Base-by-base conservation (phyloP, 805 yeast genomes). In the Hanseniaspora osmophila region DNA sequence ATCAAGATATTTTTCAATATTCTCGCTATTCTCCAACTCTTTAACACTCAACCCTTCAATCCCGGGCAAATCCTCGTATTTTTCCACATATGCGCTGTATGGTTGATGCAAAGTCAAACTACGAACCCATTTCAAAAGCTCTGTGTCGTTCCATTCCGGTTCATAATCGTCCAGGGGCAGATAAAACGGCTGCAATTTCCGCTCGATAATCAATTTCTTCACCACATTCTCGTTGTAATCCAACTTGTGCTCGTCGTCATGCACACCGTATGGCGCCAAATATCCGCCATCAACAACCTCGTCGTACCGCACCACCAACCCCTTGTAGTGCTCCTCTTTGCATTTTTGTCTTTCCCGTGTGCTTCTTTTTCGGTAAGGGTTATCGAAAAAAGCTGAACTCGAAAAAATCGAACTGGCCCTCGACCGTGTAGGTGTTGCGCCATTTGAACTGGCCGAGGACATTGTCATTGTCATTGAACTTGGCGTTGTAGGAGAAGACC, bases 271-370 rank as follows among this genome's bases (percentile, higher is more conserved):
- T 0, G 97, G 96, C 1, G 94, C 95, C 51, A 90, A 64, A 58
- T 67, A 87, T 1, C 98, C 98, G 16, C 98, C 98, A 63, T 92
- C 97, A 13, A 90, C 95, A 50, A 68, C 75, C 56, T 85, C 94
- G 37, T 68, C 68, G 54, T 62, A 73, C 49, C 71, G 67, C 2
- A 83, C 85, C 18, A 83, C 65, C 45, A 83, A 64, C 19, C 77
- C 71, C 49, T 64, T 53, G 45, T 74, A 74, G 53, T 78, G 85
- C 15, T 63, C 61, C 49, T 78, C 83, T 46, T 71, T 71, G 43
- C 60, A 59, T 43, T 57, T 59, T 48, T 73, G 79, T 55, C 73
- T 75, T 35, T 82, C 88, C 42, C 65, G 73, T n/a, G 71, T 70
- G 10, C 35, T 32, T 11, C 15, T 12, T n/a, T 32, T 32, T 6